Percentiles rank a stretch among this genome's conserved stretches.
These are phyloP conservation scores for Aurantiochytrium sp. DNA, from an alignment of 108 stramenopile genomes.

Conservation along the genomic window DNA sequence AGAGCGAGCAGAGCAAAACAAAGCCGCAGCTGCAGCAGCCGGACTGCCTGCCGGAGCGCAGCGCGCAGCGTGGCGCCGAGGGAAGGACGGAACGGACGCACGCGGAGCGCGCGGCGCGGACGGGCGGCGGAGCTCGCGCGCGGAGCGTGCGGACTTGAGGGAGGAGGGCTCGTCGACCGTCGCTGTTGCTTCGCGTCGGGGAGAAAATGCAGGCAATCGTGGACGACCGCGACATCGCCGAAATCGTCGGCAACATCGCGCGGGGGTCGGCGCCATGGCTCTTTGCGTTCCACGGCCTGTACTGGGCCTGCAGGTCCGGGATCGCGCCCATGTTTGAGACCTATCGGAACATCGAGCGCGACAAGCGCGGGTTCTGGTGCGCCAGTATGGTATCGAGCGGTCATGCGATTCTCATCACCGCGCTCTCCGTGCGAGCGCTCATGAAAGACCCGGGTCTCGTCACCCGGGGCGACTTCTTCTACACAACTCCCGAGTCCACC, in stretches of 20 bases:
- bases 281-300: not conserved
- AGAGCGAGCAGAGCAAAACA: too few relatives aligned
- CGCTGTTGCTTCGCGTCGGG: not conserved
- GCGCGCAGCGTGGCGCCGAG: too few relatives aligned
- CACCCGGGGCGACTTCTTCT: not conserved
- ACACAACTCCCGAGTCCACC: not conserved
- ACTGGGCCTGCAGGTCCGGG: not conserved
- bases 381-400: not conserved
- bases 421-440: not conserved
- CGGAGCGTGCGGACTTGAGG: too few relatives aligned
- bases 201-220: not conserved
- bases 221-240: not conserved
- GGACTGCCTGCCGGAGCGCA: too few relatives aligned
- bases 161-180: too few relatives aligned
- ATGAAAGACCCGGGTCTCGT: not conserved
- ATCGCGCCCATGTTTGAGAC: not conserved
- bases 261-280: not conserved
- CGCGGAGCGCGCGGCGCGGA: too few relatives aligned
- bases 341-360: not conserved
- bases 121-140: too few relatives aligned
- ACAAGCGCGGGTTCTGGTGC: conserved; percentile 18
- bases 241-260: not conserved
- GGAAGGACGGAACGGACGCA: too few relatives aligned
- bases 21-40: too few relatives aligned
- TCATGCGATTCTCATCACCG: not conserved